A percentile compares a stretch with the other conserved stretches of the same genome.
Conservation (phyloP, 495 filamentous ascomycete species). For the Podospora australis region DNA sequence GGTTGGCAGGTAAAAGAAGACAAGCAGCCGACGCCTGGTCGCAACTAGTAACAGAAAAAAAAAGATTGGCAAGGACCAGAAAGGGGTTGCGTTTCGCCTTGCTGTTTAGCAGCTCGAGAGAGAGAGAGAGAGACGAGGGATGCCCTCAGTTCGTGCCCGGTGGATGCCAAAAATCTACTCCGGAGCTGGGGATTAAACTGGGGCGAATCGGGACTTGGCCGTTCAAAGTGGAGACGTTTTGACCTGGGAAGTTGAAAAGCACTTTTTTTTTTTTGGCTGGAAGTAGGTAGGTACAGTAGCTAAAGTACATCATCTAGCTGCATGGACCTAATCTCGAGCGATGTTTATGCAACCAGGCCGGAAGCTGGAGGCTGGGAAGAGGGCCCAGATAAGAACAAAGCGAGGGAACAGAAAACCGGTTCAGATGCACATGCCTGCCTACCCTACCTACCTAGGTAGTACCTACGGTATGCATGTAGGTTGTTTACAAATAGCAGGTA, state of each 20-base stretch:
- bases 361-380: too few relatives aligned
- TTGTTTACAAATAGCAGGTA: too few relatives aligned
- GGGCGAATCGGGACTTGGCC: slow-evolving; percentile 19
- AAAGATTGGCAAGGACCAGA: slow-evolving; percentile 2
- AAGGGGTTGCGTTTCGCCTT: slow-evolving; percentile 2
- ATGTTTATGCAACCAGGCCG: too few relatives aligned
- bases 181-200: slow-evolving; percentile 16
- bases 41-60: slow-evolving; percentile 1
- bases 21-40: slow-evolving; percentile 12
- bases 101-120: not conserved
- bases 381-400: too few relatives aligned
- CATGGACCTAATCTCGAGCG: too few relatives aligned
- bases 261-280: not conserved
- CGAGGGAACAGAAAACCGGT: too few relatives aligned
- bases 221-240: slow-evolving; percentile 15
- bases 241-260: slow-evolving; percentile 8
- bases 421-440: too few relatives aligned
- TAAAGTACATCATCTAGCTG: too few relatives aligned
- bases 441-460: too few relatives aligned
- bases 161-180: slow-evolving; percentile 18
- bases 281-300: not conserved
- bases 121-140: slow-evolving; percentile 6
- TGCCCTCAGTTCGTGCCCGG: slow-evolving; percentile 18
- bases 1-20: not conserved
- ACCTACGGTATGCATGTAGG: too few relatives aligned